These are phyloP conservation scores for Paramecium biaurelia DNA, from an alignment of 73 alveolate genomes.

Conservation along the genomic window DNA sequence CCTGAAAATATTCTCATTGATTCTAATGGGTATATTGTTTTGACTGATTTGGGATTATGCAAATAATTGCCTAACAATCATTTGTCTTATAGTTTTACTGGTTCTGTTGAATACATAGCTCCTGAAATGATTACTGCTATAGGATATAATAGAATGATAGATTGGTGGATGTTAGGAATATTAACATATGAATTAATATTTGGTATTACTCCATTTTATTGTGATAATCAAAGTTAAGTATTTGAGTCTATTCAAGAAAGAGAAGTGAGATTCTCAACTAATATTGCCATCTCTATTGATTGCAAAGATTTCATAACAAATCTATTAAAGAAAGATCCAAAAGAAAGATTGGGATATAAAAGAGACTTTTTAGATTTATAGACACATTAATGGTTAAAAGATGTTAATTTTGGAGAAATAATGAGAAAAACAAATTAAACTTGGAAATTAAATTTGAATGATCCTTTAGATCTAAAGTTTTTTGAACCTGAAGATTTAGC, in stretches of 20 bases:
- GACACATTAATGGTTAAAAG: conserved; percentile 85
- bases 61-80: conserved; percentile 78
- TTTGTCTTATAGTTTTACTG: conserved; percentile 86
- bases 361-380: conserved; percentile 73
- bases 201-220: conserved; percentile 96
- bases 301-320: conserved; percentile 82
- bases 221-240: conserved; percentile 84
- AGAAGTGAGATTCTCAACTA: conserved; percentile 83
- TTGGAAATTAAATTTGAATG: neutral
- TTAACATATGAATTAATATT: conserved; percentile 87
- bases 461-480: neutral
- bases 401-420: conserved; percentile 62
- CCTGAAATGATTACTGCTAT: conserved; percentile 91
- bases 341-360: conserved; percentile 83
- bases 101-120: conserved; percentile 96
- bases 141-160: conserved; percentile 92
- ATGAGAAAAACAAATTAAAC: neutral
- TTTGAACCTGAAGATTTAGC: neutral
- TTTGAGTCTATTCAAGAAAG: conserved; percentile 83
- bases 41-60: conserved; percentile 96
- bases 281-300: conserved; percentile 74
- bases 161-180: conserved; percentile 98
- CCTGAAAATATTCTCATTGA: conserved; percentile 95
- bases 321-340: conserved; percentile 79
- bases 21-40: conserved; percentile 63